Evolutionary conservation across 2,329 filamentous ascomycete genomes (phyloP).

Genomic region (Penicillium vulpinum): DNA sequence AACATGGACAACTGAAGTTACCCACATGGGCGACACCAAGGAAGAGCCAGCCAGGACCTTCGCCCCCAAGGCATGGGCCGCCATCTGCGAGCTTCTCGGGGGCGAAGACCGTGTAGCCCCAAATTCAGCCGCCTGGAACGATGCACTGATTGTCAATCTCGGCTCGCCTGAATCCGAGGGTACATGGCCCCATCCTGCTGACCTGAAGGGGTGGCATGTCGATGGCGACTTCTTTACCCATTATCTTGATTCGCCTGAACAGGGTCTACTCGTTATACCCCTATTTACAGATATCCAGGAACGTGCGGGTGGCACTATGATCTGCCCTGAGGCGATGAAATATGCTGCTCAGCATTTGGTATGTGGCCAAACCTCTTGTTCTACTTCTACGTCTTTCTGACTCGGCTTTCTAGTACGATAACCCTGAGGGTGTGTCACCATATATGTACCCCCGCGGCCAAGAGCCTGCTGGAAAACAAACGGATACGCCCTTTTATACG

Average conservation of each 20-base stretch:
- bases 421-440: constrained; percentile 67
- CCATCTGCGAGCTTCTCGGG: constrained; percentile 66
- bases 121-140: constrained; percentile 60
- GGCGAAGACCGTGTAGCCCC: constrained; percentile 58
- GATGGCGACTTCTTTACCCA: constrained; percentile 73
- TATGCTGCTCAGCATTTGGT: constrained; percentile 58
- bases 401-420: constrained; percentile 44
- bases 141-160: constrained; percentile 69
- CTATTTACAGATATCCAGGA: constrained; percentile 64
- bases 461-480: constrained; percentile 11
- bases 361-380: background rate
- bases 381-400: background rate
- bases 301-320: constrained; percentile 63
- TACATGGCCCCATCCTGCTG: constrained; percentile 51
- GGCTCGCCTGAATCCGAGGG: constrained; percentile 57
- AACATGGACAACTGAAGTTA: constrained; percentile 64
- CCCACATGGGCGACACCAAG: constrained; percentile 65
- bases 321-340: constrained; percentile 62
- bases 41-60: constrained; percentile 56
- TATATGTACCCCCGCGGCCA: constrained; percentile 61
- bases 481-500: constrained; percentile 38
- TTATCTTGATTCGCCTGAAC: constrained; percentile 69
- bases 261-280: constrained; percentile 67
- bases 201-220: constrained; percentile 65
- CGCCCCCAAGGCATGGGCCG: constrained; percentile 65